Evolutionary conservation across 75 land plant genomes (phyloP), one percentile per base, ranked within the genome.

Genomic region (Selaginella moellendorffii): DNA sequence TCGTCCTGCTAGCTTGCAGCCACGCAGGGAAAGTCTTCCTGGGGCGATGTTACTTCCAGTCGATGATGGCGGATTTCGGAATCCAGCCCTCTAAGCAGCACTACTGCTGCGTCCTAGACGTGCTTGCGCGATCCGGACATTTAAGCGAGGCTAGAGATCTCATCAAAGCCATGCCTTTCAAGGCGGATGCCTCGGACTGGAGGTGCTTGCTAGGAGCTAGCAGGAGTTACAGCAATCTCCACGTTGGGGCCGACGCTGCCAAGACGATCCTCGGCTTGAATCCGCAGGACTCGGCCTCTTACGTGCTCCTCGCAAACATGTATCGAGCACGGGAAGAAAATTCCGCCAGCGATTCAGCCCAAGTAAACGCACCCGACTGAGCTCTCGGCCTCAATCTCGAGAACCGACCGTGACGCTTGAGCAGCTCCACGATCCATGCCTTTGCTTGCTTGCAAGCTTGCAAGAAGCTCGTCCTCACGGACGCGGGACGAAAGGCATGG

Each of bases 401-500:
- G n/a, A n/a, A n/a, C n/a, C n/a, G n/a, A n/a, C n/a, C n/a, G n/a
- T n/a, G n/a, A n/a, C n/a, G n/a, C n/a, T n/a, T n/a, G n/a, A n/a
- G n/a, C n/a, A n/a, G n/a, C n/a, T n/a, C n/a, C n/a, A n/a, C n/a
- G n/a, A n/a, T n/a, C n/a, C n/a, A n/a, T n/a, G n/a, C n/a, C n/a
- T n/a, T n/a, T n/a, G n/a, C n/a, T n/a, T n/a, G n/a, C n/a, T n/a
- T n/a, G n/a, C n/a, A n/a, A n/a, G n/a, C n/a, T n/a, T n/a, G n/a
- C n/a, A n/a, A n/a, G n/a, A n/a, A n/a, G n/a, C n/a, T n/a, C n/a
- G n/a, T n/a, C n/a, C n/a, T n/a, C n/a, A n/a, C n/a, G n/a, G n/a
- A n/a, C n/a, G 69, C 62, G 77, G 72, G 53, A 70, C 53, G 29
- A 68, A 23, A 21, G 77, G 80, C 73, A 78, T 78, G 1, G 30